Evolutionary conservation across 2,329 filamentous ascomycete species (phyloP), one percentile per base, ranked within the genome.

Genomic region (Zymoseptoria ardabiliae): DNA sequence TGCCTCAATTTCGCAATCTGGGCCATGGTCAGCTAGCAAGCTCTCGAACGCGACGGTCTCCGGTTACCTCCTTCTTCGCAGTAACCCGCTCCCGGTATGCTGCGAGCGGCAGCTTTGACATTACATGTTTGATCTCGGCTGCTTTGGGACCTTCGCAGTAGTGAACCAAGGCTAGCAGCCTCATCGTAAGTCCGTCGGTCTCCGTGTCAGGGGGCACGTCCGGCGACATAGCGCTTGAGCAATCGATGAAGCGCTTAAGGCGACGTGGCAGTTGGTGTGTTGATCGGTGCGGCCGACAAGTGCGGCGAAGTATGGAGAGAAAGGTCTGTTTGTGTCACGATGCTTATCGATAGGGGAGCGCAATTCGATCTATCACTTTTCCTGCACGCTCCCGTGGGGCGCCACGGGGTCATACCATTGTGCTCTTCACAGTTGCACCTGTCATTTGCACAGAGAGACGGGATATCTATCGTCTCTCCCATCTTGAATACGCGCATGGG

Each of bases 181-280:
- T 55, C 57, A 59, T 59, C 4, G 53, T 59, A 23, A 59, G 53
- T 5, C 41, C 49, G 28, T 55, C 55, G n/a, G 57, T 59, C 48
- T 59, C 57, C 17, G 23, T 41, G 41, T 58, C 52, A 8, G 57
- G 45, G 10, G 25, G 20, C 30, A 53, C 52, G 25, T 28, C 25
- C 25, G 25, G 25, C 25, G 25, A 8, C 25, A 28, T 28, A 28
- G 25, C 25, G 25, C 2, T 28, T 28, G 25, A 28, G 25, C 25
- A 28, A 28, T 21, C 53, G 22, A 4, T n/a, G 3, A 45, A 45
- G 13, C 13, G 35, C 5, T 17, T 28, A 7, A 3, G 10, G 35
- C 35, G 35, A 13, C 6, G 17, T n/a, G 35, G 35, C 35, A 45
- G 13, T 17, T 45, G 35, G 35, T 45, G n/a, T 45, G 35, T 13